These are phyloP conservation scores for Erythrobasidium hasegawianum DNA, from an alignment of 1,284 basidiomycete genomes.

Conservation along the genomic window DNA sequence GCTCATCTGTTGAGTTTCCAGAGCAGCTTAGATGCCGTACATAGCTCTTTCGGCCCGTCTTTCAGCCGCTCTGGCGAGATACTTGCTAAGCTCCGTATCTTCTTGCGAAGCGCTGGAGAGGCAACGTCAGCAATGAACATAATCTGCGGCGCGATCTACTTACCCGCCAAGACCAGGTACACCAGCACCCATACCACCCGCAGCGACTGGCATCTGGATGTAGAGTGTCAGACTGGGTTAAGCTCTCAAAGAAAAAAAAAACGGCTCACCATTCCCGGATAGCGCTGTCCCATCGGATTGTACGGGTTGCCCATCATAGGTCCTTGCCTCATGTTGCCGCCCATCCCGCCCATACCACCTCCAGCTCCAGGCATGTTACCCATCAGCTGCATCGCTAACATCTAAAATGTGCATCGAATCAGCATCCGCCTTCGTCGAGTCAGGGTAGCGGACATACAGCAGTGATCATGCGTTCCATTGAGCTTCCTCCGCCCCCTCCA, in stretches of 20 bases:
- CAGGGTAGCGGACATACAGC: background rate
- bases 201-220: background rate
- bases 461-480: background rate
- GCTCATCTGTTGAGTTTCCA: too few species aligned
- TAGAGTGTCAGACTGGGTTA: background rate
- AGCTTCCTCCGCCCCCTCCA: background rate
- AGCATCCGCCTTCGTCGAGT: background rate
- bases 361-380: background rate
- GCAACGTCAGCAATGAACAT: background rate
- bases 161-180: background rate
- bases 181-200: background rate
- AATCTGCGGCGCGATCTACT: background rate
- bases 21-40: background rate
- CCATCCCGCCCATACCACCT: constrained; percentile 2
- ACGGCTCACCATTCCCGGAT: constrained; percentile 1
- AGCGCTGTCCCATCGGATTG: constrained; percentile 2
- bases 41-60: background rate
- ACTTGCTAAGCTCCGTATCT: background rate
- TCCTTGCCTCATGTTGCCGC: background rate
- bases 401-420: background rate
- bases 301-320: constrained; percentile 6
- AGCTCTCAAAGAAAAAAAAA: background rate
- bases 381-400: background rate
- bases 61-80: background rate
- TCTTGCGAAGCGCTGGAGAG: background rate